Conservation (phyloP, 2,329 filamentous ascomycete genomes). For the Hypomyces perniciosus region DNA sequence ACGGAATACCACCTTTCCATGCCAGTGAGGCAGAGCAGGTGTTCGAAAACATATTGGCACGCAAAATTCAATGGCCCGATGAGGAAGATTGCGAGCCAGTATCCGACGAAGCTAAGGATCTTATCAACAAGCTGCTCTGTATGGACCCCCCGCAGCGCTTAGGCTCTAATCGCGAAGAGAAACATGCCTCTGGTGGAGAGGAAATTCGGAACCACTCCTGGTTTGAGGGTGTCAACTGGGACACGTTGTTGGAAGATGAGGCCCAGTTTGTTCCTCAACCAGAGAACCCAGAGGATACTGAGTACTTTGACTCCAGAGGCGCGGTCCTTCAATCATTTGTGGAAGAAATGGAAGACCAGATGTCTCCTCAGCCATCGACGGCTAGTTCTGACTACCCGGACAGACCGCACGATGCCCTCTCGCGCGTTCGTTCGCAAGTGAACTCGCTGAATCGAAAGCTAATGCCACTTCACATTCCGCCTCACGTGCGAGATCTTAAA, state of each 20-base stretch:
- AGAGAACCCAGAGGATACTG: conserved; percentile 93
- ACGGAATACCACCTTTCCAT: conserved; percentile 90
- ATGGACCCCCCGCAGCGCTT: conserved; percentile 75
- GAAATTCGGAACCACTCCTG: conserved; percentile 87
- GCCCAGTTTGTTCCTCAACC: conserved; percentile 90
- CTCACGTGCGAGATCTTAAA: conserved; percentile 88
- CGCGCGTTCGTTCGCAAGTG: conserved; percentile 79
- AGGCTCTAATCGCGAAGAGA: conserved; percentile 79
- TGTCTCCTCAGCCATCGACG: conserved; percentile 63
- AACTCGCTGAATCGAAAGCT: conserved; percentile 81
- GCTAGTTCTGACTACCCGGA: conserved; percentile 75
- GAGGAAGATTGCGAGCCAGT: conserved; percentile 67
- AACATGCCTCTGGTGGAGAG: conserved; percentile 74
- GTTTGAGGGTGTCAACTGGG: conserved; percentile 86
- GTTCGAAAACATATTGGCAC: conserved; percentile 90
- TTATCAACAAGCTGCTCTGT: conserved; percentile 89
- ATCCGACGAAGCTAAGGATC: conserved; percentile 82
- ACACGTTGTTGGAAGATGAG: conserved; percentile 85
- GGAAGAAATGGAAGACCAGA: conserved; percentile 88
- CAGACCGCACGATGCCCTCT: conserved; percentile 89
- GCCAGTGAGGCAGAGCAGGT: conserved; percentile 85
- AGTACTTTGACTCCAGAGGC: conserved; percentile 91
- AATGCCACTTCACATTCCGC: conserved; percentile 94
- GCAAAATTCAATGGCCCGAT: conserved; percentile 88
- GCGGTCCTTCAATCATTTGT: conserved; percentile 89